Base-by-base conservation (phyloP, 1,284 basidiomycete genomes). In the Termitomyces sp. region DNA sequence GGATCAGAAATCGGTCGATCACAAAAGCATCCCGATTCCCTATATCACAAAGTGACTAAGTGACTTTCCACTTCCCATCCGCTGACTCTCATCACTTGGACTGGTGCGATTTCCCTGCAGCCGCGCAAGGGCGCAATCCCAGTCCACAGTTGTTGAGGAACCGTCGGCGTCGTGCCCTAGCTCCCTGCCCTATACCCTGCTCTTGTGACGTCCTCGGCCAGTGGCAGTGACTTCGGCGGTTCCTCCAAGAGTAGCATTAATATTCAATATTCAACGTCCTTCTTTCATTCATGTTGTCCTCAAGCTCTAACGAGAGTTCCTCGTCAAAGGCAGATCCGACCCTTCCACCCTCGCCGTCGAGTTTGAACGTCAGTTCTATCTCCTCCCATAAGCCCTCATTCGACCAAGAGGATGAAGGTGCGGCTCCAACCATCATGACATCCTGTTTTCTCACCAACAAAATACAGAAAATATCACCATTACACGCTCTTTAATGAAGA, bases 401-500 rank as follows among this genome's bases (percentile, higher is more conserved):
- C 53, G 70, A 73, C 66, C 66, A 66, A 53, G 77, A 72, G 54
- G 84, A 87, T 64, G 79, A 84, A 71, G 85, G 84, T 83, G 55
- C 28, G 46, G 38, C 33, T 37, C 13, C 18, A 40, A 18, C 31
- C 21, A 24, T 19, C 19, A 21, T n/a, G 44, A 40, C 38, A 28
- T 24, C 16, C 24, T 28, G 28, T 48, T 47, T 37, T 14, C n/a
- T n/a, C 14, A 33, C 52, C 56, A 35, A 56, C 38, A 56, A 31
- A 49, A 37, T 46, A 48, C 66, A 88, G 86, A 88, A 67, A 83
- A 88, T 66, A 66, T 76, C 58, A 88, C 86, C 24, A 79, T 88
- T 61, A 88, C 72, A 61, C 75, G 72, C 46, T 58, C 73, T 21
- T 63, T 76, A 48, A 65, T 73, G 44, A 73, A 71, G 60, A 71